phyloP scores from a whole-genome alignment of 257 asterid genomes.

The Jacaranda copaia region DNA sequence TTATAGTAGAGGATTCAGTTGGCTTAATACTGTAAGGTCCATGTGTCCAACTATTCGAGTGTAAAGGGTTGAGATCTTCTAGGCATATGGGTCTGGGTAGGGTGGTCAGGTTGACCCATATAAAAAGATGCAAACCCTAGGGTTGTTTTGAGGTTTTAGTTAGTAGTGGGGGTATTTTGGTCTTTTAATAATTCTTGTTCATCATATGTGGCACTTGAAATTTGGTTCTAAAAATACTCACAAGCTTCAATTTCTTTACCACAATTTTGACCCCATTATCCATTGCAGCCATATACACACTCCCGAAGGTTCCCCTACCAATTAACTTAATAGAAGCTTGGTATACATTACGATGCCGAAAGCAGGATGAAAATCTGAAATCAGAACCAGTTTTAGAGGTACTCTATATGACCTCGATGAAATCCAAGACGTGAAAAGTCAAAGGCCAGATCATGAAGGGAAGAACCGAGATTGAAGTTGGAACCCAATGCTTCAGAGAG shows the following conservation, averaged over 20 bases:
- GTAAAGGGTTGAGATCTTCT: no score
- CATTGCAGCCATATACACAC: neutral
- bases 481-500: constrained; percentile 39
- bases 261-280: constrained; percentile 14
- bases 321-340: constrained; percentile 20
- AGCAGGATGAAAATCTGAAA: constrained; percentile 16
- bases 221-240: constrained; percentile 3
- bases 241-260: constrained; percentile 28
- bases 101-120: no score
- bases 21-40: no score
- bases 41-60: no score
- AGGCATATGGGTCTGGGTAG: no score
- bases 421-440: neutral
- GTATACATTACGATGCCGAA: neutral
- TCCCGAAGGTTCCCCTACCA: constrained; percentile 28
- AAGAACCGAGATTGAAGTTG: constrained; percentile 16
- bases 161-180: no score
- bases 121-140: no score
- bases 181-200: no score
- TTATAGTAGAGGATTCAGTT: no score
- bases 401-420: neutral
- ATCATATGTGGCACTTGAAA: constrained; percentile 22
- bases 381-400: constrained; percentile 5
- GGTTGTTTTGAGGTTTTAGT: no score
- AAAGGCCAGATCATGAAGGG: constrained; percentile 6